Evolutionary conservation across 352 stramenopile species (phyloP), one percentile per base, ranked within the genome.

Genomic region (Globisporangium mamillatum): DNA sequence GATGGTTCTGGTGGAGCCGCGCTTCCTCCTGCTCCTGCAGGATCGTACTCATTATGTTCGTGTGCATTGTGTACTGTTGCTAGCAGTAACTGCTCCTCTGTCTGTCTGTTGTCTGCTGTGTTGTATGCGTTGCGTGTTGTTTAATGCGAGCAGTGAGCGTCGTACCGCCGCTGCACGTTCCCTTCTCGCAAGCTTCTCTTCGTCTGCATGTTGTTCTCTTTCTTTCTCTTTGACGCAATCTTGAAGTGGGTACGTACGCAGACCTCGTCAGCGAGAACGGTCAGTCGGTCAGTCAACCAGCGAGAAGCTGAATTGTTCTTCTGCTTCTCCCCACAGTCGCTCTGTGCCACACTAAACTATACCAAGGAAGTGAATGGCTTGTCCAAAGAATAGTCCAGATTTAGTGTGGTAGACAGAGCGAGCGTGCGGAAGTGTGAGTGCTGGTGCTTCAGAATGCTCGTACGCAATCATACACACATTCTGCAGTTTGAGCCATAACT

Each of bases 21-120:
- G 41, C 44, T 7, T 54, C 60, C 38, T 55, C 36, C 27, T 69
- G 64, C 64, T 69, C 64, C 41, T 69, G 64, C 41, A 64, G 1
- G 25, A 69, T 44, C 4, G 64, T 41, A 52, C 44, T 52, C 18
- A 54, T 46, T 14, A 34, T 60, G 6, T 36, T 34, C 18, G 57
- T 57, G 24, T 69, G 64, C 55, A 69, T 68, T 24, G 32, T 57
- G 29, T 27, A 20, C 6, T 50, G 32, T 10, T 1, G 3, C 41
- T 6, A 9, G 41, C n/a, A 48, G 36, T 20, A 50, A 16, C 16
- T 50, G 4, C 41, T 50, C 16, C 6, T 8, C 29, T 52, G 34
- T 27, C 29, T 44, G n/a, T 27, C 29, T 44, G 29, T 38, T n/a
- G 48, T 38, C 0, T 25, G 55, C 20, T 61, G 27, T n/a, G 1